Base-by-base conservation (phyloP, 768 basidiomycete genomes). In the Rhodosporidiobolus odoratus region DNA sequence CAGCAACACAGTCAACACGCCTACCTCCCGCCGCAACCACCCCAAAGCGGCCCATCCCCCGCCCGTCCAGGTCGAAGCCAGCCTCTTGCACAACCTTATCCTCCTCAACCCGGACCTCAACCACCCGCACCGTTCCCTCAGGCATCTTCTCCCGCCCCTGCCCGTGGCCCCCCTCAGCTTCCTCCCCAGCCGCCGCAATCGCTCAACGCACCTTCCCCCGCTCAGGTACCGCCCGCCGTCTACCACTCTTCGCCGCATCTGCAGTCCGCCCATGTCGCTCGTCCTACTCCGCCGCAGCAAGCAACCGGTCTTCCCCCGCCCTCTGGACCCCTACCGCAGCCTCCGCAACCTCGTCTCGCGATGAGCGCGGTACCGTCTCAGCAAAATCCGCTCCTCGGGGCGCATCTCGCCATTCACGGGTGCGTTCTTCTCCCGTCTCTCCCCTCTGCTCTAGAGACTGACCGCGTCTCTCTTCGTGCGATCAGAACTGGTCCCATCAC, bases 401-500 rank as follows among this genome's bases (percentile, higher is more conserved):
- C 68, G 0, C 68, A 66, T 35, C 56, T 73, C 10, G 72, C 72
- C 0, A 25, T 66, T 2, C 65, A 69, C 13, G 72, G 72, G 72
- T 73, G 19, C 38, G 72, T 32, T n/a, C 16, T 13, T 15, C 32
- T 54, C 43, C 21, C 30, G 25, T 30, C 16, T 23, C 15, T 27
- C 10, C 27, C 59, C 25, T 21, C 10, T 1, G 15, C 17, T 8
- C 7, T n/a, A 2, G 1, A 1, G 0, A 13, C 19, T 40, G 50
- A 27, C 27, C 27, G 0, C 7, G 25, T 34, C 4, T 6, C 25
- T 38, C 6, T 30, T 8, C 23, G 34, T n/a, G n/a, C n/a, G n/a
- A n/a, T n/a, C 62, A 70, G 73, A 4, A 69, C 53, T 12, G 73
- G 72, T 6, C 72, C 72, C 3, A 58, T 74, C 16, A 69, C 73